A percentile compares a stretch with the other conserved stretches of the same genome.
phyloP scores from a whole-genome alignment of 768 basidiomycete species.

The Leccinum subtestaceum region DNA sequence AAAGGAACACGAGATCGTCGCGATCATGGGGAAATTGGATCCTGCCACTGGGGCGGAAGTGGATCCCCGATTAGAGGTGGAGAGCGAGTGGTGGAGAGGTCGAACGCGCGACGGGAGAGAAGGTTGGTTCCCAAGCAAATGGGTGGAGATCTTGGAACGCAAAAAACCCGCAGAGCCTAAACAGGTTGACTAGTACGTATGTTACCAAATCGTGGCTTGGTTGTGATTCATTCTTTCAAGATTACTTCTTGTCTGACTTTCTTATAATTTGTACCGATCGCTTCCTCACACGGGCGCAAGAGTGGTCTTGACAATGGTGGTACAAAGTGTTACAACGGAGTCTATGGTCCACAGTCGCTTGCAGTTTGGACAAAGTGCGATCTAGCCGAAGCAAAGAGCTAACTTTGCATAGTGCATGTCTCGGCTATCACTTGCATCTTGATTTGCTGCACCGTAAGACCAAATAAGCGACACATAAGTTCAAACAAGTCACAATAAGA shows the following conservation, averaged over 20 bases:
- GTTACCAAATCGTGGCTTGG: background rate
- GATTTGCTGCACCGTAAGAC: background rate
- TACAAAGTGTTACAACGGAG: background rate
- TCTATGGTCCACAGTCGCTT: background rate
- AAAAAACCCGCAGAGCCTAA: conserved; percentile 37
- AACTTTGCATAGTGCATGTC: too few relatives aligned
- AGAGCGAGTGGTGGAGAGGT: conserved; percentile 92
- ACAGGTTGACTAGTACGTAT: conserved; percentile 36
- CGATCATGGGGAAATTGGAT: conserved; percentile 80
- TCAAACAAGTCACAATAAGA: background rate
- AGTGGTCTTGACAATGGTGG: background rate
- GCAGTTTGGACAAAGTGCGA: background rate
- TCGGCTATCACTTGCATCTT: too few relatives aligned
- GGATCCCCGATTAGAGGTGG: conserved; percentile 57
- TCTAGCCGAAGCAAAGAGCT: background rate
- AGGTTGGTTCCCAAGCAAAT: conserved; percentile 94
- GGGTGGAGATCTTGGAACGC: conserved; percentile 71
- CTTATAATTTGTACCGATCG: background rate
- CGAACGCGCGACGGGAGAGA: conserved; percentile 87
- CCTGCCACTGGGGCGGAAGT: conserved; percentile 66
- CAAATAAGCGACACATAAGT: background rate
- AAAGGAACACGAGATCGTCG: conserved; percentile 89
- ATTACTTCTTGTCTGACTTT: background rate
- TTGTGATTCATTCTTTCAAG: background rate
- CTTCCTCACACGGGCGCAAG: background rate